Percentiles rank a stretch among this genome's conserved stretches.
phyloP scores from a whole-genome alignment of 495 filamentous ascomycete species.

The Penicillium verhagenii region DNA sequence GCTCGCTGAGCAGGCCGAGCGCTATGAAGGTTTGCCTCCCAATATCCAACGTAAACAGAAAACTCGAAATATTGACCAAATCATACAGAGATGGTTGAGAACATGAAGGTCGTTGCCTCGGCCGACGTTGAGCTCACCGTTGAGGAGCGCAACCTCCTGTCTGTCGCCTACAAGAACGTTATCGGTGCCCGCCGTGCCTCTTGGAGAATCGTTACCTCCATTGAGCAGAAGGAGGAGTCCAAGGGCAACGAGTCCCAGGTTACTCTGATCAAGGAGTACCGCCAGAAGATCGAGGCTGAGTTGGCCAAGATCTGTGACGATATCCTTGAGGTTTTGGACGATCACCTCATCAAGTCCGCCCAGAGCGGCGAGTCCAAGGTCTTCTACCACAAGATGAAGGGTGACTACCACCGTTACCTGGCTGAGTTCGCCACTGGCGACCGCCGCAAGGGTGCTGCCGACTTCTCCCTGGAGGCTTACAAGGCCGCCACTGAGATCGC shows the following conservation, averaged over 20 bases:
- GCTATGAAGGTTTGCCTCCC: slow-evolving; percentile 86
- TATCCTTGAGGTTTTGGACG: slow-evolving; percentile 93
- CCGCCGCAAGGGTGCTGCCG: slow-evolving; percentile 94
- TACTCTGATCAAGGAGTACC: slow-evolving; percentile 96
- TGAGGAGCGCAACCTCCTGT: slow-evolving; percentile 98
- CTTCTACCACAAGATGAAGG: slow-evolving; percentile 99
- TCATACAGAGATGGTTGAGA: slow-evolving; percentile 94
- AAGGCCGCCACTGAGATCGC: slow-evolving; percentile 97
- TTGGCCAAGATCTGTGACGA: slow-evolving; percentile 99
- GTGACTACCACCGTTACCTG: slow-evolving; percentile 99
- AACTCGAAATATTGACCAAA: slow-evolving; percentile 5
- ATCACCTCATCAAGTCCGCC: slow-evolving; percentile 94
- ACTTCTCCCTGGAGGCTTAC: slow-evolving; percentile 97
- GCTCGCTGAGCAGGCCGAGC: slow-evolving; percentile 99
- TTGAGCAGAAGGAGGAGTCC: slow-evolving; percentile 99
- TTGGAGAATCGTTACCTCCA: slow-evolving; percentile 99
- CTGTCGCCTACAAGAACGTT: slow-evolving; percentile 99
- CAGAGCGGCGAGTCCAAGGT: slow-evolving; percentile 98
- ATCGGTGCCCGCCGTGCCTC: slow-evolving; percentile 98
- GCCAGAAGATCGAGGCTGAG: slow-evolving; percentile 98
- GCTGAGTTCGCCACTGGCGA: slow-evolving; percentile 98
- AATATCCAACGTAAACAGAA: background rate
- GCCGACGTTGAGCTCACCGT: slow-evolving; percentile 95
- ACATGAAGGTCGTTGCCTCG: slow-evolving; percentile 99
- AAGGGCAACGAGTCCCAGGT: slow-evolving; percentile 98